Percentiles rank a stretch among this genome's conserved stretches.
phyloP scores from a whole-genome alignment of 2,329 filamentous ascomycete species.

The Colletotrichum sp. region DNA sequence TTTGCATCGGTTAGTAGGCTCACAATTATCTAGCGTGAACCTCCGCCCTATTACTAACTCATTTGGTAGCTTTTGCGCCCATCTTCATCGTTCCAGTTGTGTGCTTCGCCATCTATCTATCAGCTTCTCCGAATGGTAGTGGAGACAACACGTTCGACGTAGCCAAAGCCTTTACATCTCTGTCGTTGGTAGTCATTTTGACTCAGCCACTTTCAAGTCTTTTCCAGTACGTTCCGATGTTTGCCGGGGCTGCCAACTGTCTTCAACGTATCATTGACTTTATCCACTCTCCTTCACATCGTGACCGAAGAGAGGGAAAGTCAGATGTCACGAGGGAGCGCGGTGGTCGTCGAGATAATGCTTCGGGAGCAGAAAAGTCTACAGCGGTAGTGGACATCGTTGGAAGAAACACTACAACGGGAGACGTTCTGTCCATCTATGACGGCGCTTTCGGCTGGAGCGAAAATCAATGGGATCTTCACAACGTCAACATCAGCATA shows the following conservation, averaged over 20 bases:
- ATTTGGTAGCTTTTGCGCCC: background rate
- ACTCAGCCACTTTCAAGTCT: background rate
- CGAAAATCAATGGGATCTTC: background rate
- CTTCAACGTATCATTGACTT: background rate
- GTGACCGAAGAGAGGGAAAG: too few species aligned
- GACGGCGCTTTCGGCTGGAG: background rate
- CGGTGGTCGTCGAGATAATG: too few species aligned
- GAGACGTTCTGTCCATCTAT: background rate
- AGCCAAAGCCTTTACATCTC: background rate
- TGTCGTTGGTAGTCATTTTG: background rate
- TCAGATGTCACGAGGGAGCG: too few species aligned
- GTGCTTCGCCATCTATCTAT: background rate
- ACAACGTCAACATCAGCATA: background rate
- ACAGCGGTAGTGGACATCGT: too few species aligned
- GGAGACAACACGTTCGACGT: background rate
- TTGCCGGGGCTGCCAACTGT: background rate
- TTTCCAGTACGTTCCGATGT: background rate
- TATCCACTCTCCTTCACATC: background rate
- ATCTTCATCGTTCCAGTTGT: background rate
- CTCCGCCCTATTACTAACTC: background rate
- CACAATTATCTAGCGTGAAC: too few species aligned
- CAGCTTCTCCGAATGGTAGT: background rate
- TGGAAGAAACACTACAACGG: too few species aligned
- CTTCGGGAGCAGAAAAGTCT: too few species aligned
- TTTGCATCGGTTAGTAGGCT: background rate